phyloP scores from a whole-genome alignment of 164 flowering plant species.

The Vitis amurensis region DNA sequence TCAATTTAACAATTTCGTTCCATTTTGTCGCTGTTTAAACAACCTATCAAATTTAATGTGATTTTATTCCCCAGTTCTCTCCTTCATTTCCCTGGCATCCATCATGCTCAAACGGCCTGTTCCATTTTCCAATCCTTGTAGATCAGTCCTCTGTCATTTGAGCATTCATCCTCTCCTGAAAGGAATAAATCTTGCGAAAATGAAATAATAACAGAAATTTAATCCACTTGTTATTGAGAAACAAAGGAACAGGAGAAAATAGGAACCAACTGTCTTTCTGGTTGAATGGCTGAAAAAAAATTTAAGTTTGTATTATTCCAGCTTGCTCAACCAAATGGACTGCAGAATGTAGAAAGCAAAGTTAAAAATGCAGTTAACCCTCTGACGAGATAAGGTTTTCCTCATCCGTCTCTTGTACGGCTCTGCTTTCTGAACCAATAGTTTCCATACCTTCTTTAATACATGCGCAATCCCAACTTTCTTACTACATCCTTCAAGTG shows the following conservation, averaged over 20 bases:
- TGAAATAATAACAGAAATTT: neutral
- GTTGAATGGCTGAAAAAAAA: no score
- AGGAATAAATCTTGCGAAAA: neutral
- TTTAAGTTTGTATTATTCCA: no score
- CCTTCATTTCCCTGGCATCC: constrained; percentile 8
- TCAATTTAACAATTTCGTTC: constrained; percentile 10
- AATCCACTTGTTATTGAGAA: neutral
- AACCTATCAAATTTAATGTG: constrained; percentile 5
- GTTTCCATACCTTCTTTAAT: constrained; percentile 42
- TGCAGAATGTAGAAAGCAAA: neutral
- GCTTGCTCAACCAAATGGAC: neutral
- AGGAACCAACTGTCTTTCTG: no score
- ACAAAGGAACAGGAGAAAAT: neutral
- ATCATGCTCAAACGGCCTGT: constrained; percentile 18
- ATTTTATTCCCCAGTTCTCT: constrained; percentile 6
- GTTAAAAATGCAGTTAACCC: constrained; percentile 33
- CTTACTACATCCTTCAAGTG: constrained; percentile 19
- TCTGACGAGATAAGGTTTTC: constrained; percentile 48
- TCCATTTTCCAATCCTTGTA: constrained; percentile 17
- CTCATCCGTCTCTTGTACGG: constrained; percentile 46
- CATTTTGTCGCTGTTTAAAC: neutral
- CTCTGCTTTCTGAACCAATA: constrained; percentile 41
- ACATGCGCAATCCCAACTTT: constrained; percentile 36
- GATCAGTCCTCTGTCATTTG: constrained; percentile 26
- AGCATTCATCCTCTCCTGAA: constrained; percentile 41